These are phyloP conservation scores for Fonsecaea pugnacius DNA, from an alignment of 2,329 filamentous ascomycete species.

Conservation along the genomic window DNA sequence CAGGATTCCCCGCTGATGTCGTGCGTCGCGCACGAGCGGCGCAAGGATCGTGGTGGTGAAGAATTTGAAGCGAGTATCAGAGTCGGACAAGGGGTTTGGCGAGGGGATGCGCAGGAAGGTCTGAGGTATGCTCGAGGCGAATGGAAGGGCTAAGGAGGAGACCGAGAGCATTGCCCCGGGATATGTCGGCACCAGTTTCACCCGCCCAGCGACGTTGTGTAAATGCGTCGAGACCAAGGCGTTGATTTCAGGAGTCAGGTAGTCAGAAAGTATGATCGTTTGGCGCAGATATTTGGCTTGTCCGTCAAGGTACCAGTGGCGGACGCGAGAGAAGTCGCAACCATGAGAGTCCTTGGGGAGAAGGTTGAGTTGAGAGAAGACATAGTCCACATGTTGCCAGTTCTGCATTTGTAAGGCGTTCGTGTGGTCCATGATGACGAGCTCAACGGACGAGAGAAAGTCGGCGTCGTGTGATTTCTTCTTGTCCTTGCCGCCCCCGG, in stretches of 20 bases:
- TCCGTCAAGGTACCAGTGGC: slow-evolving; percentile 90
- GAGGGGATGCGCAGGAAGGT: slow-evolving; percentile 88
- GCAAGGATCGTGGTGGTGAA: slow-evolving; percentile 84
- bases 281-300: slow-evolving; percentile 81
- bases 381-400: slow-evolving; percentile 93
- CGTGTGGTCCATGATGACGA: slow-evolving; percentile 87
- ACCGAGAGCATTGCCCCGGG: slow-evolving; percentile 74
- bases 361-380: slow-evolving; percentile 88
- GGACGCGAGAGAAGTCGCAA: slow-evolving; percentile 89
- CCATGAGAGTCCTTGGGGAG: slow-evolving; percentile 88
- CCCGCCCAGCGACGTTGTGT: slow-evolving; percentile 78
- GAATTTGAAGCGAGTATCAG: slow-evolving; percentile 87
- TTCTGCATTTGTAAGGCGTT: slow-evolving; percentile 97
- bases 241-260: slow-evolving; percentile 86
- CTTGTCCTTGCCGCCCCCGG: slow-evolving; percentile 53
- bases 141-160: slow-evolving; percentile 44
- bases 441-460: slow-evolving; percentile 86
- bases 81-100: slow-evolving; percentile 71
- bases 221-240: slow-evolving; percentile 75
- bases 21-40: slow-evolving; percentile 69
- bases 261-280: slow-evolving; percentile 78
- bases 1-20: slow-evolving; percentile 71
- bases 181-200: slow-evolving; percentile 73
- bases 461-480: slow-evolving; percentile 75
- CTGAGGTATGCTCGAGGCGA: slow-evolving; percentile 69